Base-by-base conservation (phyloP, 2,329 filamentous ascomycete species). In the Ophiostoma sp. region DNA sequence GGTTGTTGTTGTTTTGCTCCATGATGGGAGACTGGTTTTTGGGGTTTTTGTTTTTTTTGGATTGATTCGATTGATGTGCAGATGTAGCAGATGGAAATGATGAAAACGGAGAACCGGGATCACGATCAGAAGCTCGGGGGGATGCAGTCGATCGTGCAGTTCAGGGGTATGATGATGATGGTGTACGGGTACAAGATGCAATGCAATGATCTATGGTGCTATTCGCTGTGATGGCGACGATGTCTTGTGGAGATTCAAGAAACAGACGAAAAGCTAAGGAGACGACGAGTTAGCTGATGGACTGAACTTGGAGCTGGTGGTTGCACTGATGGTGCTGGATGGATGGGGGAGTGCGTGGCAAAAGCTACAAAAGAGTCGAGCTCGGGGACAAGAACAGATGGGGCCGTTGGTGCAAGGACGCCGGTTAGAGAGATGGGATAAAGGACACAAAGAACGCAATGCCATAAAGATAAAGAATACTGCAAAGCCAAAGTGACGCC, bases 1-100 rank as follows among this genome's bases (percentile, higher is more conserved):
- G 65, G 39, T 48, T 67, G 65, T 48, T 67, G 64, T 31, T 44
- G 65, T 67, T 67, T 31, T 65, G 62, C 62, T 65, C 62, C 62
- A 65, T 65, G 31, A 11, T 35, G 31, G 60, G 17, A 10, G 6
- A 3, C 5, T 64, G 36, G 13, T 39, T 39, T 31, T 31, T 31
- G 27, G 27, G n/a, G n/a, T 41, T 41, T 41, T 48, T 48, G 20
- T 48, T 4, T 17, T 20, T 17, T 48, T 48, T 48, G 44, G 17
- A 20, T 20, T 41, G 39, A 41, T 48, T 48, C n/a, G 44, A 48
- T 1, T 6, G 15, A 48, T 20, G 44, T 57, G 52, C 23, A 23
- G 23, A 54, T 60, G 48, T 20, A 54, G n/a, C 52, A 57, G 27
- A 62, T 62, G 13, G 5, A 60, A 17, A 33, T 33, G 57, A 62